A percentile compares a stretch with the other conserved stretches of the same genome.
phyloP scores from a whole-genome alignment of 441 rosid species.

The Codiaeum variegatum region DNA sequence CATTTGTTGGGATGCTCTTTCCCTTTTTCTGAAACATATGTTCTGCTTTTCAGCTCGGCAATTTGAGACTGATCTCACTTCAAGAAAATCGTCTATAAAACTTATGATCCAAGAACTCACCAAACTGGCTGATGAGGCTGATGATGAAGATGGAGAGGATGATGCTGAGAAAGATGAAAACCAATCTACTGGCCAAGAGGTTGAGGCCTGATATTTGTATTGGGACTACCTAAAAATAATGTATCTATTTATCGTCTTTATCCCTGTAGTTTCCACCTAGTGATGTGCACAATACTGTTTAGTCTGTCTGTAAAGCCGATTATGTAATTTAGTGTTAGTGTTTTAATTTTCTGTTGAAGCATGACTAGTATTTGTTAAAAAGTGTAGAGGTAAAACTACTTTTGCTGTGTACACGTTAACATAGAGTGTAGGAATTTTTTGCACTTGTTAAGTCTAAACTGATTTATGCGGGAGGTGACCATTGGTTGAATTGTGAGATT shows the following conservation, averaged over 20 bases:
- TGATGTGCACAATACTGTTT: conserved; percentile 19
- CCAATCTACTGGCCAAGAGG: conserved; percentile 37
- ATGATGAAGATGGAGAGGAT: conserved; percentile 63
- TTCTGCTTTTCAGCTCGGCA: conserved; percentile 42
- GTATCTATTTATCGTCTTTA: conserved; percentile 21
- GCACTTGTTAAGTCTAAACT: no score
- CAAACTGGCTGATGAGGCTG: conserved; percentile 78
- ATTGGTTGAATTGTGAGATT: no score
- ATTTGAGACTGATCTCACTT: conserved; percentile 47
- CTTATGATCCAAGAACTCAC: conserved; percentile 85
- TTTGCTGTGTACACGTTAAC: conserved; percentile 31
- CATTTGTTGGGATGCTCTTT: not conserved
- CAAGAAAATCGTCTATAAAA: conserved; percentile 73
- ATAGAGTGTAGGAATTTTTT: conserved; percentile 30
- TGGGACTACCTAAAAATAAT: conserved; percentile 23
- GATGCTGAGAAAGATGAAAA: conserved; percentile 53
- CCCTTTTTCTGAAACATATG: conserved; percentile 13
- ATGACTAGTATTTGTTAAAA: conserved; percentile 26
- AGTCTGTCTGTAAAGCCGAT: conserved; percentile 26
- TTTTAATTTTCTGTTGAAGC: conserved; percentile 24
- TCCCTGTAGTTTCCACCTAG: conserved; percentile 1
- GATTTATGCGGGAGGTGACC: no score
- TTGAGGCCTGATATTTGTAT: conserved; percentile 43
- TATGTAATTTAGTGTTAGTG: conserved; percentile 33
- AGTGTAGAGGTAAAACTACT: conserved; percentile 21